Base-by-base conservation (phyloP, 1,139 yeast species). In the Kluyveromyces marxianus region DNA sequence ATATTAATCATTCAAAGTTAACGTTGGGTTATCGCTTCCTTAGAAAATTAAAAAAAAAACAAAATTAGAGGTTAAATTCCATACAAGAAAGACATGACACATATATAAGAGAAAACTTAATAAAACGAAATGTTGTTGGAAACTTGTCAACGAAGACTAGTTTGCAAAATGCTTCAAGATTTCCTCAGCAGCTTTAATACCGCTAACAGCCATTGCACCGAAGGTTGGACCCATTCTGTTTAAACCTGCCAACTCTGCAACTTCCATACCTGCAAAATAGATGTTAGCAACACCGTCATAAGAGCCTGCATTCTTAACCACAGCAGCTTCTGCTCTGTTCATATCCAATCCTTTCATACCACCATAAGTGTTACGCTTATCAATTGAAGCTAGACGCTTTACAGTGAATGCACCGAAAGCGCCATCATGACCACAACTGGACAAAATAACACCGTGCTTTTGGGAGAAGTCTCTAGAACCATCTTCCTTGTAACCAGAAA, bases 181-280 rank as follows among this genome's bases (percentile, higher is more conserved):
- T 42, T 62, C 66, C 58, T 82, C 86, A 27, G 88, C 89, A 41
- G 89, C 89, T 67, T 81, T 81, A 54, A 81, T 82, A 54, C 89
- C 89, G 32, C 85, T 77, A 49, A 81, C 75, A 36, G 79, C 83
- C 90, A 83, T 83, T 43, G 89, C 90, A 48, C 89, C 90, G 54
- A 83, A 83, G 32, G 90, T 83, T 44, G 92, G 90, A 21, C 92
- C 90, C 90, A 83, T 83, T 67, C 92, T 77, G 73, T 82, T 81
- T 54, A 79, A 75, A 36, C 89, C 89, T 56, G 81, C 87, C 47
- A 83, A 77, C 62, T 83, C 90, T 33, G 88, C 81, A 54, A 82
- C 73, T 65, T 83, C 92, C 92, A 83, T 83, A 54, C 92, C 90
- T 8, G 85, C 86, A 55, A 83, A 80, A 54, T 83, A 81, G 56